These are phyloP conservation scores for Angomonas ambiguus DNA, from an alignment of 208 protist genomes.

Conservation along the genomic window DNA sequence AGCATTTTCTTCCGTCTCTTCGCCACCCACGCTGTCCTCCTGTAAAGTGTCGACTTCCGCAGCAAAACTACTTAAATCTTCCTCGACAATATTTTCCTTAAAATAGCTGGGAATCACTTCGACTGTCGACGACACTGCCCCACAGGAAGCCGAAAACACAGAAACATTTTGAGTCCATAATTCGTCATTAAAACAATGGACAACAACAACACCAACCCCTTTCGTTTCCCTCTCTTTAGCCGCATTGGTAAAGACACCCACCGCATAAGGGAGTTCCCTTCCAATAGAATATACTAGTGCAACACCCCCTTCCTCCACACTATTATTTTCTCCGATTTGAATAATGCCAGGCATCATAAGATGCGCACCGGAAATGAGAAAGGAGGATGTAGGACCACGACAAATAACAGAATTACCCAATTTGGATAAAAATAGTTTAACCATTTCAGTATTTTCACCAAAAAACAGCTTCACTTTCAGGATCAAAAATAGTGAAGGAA, in stretches of 20 bases:
- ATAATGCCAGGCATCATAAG: constrained; percentile 80
- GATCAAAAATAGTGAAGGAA: constrained; percentile 71
- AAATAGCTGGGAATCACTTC: constrained; percentile 22
- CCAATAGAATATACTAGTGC: constrained; percentile 37
- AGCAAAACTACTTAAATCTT: neutral
- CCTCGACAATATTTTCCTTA: constrained; percentile 19
- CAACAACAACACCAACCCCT: constrained; percentile 56
- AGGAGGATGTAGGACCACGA: constrained; percentile 52
- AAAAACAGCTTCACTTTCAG: constrained; percentile 31
- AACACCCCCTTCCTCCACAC: constrained; percentile 15
- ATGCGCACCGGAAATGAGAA: constrained; percentile 66
- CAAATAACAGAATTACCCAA: constrained; percentile 30
- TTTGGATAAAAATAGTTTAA: constrained; percentile 12
- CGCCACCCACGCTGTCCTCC: neutral
- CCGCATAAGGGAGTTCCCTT: constrained; percentile 40
- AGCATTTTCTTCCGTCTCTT: neutral
- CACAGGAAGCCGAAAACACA: constrained; percentile 27
- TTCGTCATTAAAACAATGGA: constrained; percentile 55
- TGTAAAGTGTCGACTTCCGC: neutral
- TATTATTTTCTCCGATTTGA: constrained; percentile 1
- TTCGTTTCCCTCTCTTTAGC: constrained; percentile 14
- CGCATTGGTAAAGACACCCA: constrained; percentile 53
- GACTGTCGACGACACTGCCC: constrained; percentile 14
- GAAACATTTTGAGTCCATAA: constrained; percentile 53
- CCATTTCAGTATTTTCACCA: constrained; percentile 14